Evolutionary conservation across 345 rosid species (phyloP), one percentile per base, ranked within the genome.

Genomic region (Salix koriyanagi): DNA sequence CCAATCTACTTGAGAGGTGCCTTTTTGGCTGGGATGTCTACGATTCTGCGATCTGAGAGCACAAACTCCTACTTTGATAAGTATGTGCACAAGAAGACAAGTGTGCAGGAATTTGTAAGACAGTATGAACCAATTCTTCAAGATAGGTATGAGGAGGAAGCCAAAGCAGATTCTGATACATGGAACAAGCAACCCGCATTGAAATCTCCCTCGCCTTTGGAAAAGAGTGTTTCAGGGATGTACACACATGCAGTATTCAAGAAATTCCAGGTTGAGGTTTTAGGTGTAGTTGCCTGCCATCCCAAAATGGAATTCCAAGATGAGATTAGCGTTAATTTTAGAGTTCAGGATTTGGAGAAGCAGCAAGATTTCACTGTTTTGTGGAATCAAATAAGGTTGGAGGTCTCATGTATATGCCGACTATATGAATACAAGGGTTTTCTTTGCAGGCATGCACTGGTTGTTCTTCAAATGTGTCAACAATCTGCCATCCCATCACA

Each of bases 171-270:
- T 84, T 85, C 85, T 21, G 94, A 90, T 78, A 86, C 87, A 21
- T 86, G 89, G 90, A 84, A 86, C 84, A 88, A 87, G 73, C 88
- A 84, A 77, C 94, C 92, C 36, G n/a, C 86, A 41, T 54, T 90
- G 81, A 90, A 84, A 84, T 90, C 94, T 80, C 92, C 94, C 8
- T 90, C 94, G 0, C 94, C 94, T 50, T 86, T 87, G 84, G 94
- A 88, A 86, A 90, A 90, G 80, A 81, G 87, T 79, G 87, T 90
- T 77, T 84, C 92, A 26, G 87, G 85, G 73, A 58, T 88, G 7
- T 90, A 90, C 71, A 90, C 94, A 21, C 88, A 87, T 73, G 87
- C 91, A 26, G 79, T 90, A 48, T 89, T 90, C 85, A 90, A 79
- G 82, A 90, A 84, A 80, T 89, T 90, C 80, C 94, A 90, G 77